Evolutionary conservation across 2,329 filamentous ascomycete genomes (phyloP), one percentile per base, ranked within the genome.

Genomic region (Metarhizium brunneum): DNA sequence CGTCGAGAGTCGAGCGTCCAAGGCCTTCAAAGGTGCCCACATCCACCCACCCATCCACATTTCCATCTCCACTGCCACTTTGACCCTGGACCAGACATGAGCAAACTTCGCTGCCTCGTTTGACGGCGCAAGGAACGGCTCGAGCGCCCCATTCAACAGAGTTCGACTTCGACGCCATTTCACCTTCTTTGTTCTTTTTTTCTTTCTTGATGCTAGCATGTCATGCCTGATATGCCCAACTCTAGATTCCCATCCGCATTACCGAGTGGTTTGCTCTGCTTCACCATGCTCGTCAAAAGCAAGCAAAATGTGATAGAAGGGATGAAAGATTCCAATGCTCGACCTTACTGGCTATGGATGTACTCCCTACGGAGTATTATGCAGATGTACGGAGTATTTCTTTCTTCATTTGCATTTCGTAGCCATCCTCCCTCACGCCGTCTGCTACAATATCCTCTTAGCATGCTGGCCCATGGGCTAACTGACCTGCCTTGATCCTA

Each of bases 121-220:
- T 40, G 38, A 14, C 38, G 38, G 38, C 38, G 36, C 50, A 45
- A 50, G 54, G 50, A 30, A 56, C 51, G 55, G 55, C 55, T 53
- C 55, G 51, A 53, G 47, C 47, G 55, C 55, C 55, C 35, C 50
- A 30, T 18, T 10, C 14, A 30, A 11, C 48, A 20, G 38, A 13
- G 38, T 16, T 40, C 8, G 38, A 16, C 11, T 14, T 7, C 18
- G 38, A 14, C 25, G 43, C 40, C 10, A 47, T 45, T 2, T 16
- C 25, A 2, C 10, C 16, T 18, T 42, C 14, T 29, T 40, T 32
- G 40, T 52, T 42, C 18, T 42, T 42, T 54, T 50, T 11, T 10
- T 35, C 32, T 35, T 35, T 10, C 32, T 11, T 11, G 32, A 11
- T 11, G 32, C 6, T 18, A 25, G 18, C 6, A 43, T 47, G 47